Evolutionary conservation across 495 filamentous ascomycete genomes (phyloP), one percentile per base, ranked within the genome.

Genomic region (Melanomma pulvis-pyrius): DNA sequence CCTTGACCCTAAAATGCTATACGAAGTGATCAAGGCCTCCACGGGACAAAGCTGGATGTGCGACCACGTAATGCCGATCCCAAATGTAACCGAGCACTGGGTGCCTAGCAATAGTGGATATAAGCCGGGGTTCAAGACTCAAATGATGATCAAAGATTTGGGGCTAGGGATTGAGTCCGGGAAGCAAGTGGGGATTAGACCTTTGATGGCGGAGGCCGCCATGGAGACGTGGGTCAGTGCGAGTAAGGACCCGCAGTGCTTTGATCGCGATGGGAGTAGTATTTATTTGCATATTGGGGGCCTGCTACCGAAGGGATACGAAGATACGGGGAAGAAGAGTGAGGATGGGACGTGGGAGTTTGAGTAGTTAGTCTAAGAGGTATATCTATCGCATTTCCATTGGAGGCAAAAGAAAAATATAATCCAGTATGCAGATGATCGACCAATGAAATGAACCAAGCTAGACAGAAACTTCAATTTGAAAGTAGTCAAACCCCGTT

Each of bases 21-120:
- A 75, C 11, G 56, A 74, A 24, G 75, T 79, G 19, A 77, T 80
- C 59, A 76, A 78, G 34, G 72, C 67, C 21, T 74, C 71, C 22
- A 75, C 74, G 3, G 77, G 77, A 0, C 75, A 78, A 58, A 77
- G 74, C 52, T 79, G 74, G 75, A 75, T 80, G 36, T 76, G 75
- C 21, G 77, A 76, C 59, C 74, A 78, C 44, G 73, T 72, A 36
- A 74, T 75, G 59, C 78, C 77, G 11, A 70, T 79, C 9, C 78
- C 78, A 9, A 76, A 76, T 8, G 76, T 80, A 21, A 68, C 72
- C 30, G 64, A 53, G 6, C 65, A 73, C 44, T 51, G 44, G 57
- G 76, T 75, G 46, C 78, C 78, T n/a, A 79, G 77, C 55, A 74
- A 65, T 22, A 72, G 72, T 34, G 75, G 71, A 4, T 80, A 79